phyloP scores from a whole-genome alignment of 768 basidiomycete species.

The Candolleomyces aberdarensis region DNA sequence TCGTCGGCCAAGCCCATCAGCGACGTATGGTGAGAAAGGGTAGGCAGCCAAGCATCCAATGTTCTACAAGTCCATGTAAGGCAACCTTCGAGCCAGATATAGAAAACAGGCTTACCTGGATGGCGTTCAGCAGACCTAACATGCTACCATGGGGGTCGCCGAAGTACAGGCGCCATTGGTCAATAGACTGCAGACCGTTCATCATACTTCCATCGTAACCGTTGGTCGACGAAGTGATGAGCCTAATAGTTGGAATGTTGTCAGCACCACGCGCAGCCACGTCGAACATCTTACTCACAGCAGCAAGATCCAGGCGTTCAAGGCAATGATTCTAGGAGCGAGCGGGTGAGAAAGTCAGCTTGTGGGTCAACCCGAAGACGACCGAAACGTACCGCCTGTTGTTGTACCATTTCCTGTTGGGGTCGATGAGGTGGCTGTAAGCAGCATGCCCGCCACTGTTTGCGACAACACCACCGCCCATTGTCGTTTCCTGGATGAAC shows the following conservation, averaged over 20 bases:
- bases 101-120: constrained; percentile 48
- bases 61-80: constrained; percentile 38
- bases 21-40: constrained; percentile 68
- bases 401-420: constrained; percentile 71
- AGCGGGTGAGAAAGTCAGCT: not conserved
- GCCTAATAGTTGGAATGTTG: constrained; percentile 30
- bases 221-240: constrained; percentile 74
- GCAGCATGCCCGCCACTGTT: constrained; percentile 29
- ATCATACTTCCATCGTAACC: constrained; percentile 80
- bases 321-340: constrained; percentile 46
- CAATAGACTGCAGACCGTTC: constrained; percentile 73
- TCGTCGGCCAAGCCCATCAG: constrained; percentile 71
- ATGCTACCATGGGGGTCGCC: constrained; percentile 50
- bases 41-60: constrained; percentile 67
- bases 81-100: not conserved
- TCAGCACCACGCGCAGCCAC: not conserved
- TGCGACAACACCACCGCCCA: constrained; percentile 54
- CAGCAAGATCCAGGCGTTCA: constrained; percentile 70
- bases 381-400: constrained; percentile 54
- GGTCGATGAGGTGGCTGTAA: constrained; percentile 45
- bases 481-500: constrained; percentile 28
- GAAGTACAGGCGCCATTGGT: constrained; percentile 64
- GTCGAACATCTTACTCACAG: constrained; percentile 37
- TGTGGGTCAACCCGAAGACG: not conserved
- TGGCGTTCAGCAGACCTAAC: constrained; percentile 70